Evolutionary conservation across 805 yeast species (phyloP).

Genomic region (Lachancea waltii): DNA sequence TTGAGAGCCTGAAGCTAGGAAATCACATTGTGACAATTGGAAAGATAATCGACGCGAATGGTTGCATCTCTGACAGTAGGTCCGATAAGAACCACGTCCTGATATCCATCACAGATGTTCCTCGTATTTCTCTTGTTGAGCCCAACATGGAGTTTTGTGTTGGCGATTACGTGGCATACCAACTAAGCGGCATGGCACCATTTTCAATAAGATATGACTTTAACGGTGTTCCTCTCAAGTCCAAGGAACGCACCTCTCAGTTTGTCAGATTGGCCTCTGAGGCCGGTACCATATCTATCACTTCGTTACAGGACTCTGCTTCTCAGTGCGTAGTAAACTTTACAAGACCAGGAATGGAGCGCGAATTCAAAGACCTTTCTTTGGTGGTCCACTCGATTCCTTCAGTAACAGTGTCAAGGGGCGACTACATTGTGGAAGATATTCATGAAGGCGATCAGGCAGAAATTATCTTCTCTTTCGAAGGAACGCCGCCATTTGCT

Average conservation of each 20-base stretch:
- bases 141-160: constrained; percentile 64
- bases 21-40: constrained; percentile 55
- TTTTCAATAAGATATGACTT: constrained; percentile 70
- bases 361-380: constrained; percentile 30
- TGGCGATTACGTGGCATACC: constrained; percentile 80
- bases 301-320: constrained; percentile 67
- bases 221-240: constrained; percentile 52
- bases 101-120: constrained; percentile 69
- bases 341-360: constrained; percentile 34
- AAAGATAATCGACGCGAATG: constrained; percentile 58
- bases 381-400: constrained; percentile 51
- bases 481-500: constrained; percentile 87
- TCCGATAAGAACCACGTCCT: constrained; percentile 39
- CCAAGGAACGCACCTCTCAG: constrained; percentile 43
- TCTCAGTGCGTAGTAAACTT: constrained; percentile 65
- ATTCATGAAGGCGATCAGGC: constrained; percentile 94
- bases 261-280: constrained; percentile 69
- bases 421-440: constrained; percentile 68
- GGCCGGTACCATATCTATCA: constrained; percentile 68
- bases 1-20: constrained; percentile 58
- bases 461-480: constrained; percentile 73
- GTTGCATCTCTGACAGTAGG: constrained; percentile 50
- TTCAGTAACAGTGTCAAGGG: constrained; percentile 78
- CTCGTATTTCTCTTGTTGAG: constrained; percentile 49
- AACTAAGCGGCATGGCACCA: constrained; percentile 74